phyloP scores from a whole-genome alignment of 305 asterid genomes.

The Fraxinus dipetala region DNA sequence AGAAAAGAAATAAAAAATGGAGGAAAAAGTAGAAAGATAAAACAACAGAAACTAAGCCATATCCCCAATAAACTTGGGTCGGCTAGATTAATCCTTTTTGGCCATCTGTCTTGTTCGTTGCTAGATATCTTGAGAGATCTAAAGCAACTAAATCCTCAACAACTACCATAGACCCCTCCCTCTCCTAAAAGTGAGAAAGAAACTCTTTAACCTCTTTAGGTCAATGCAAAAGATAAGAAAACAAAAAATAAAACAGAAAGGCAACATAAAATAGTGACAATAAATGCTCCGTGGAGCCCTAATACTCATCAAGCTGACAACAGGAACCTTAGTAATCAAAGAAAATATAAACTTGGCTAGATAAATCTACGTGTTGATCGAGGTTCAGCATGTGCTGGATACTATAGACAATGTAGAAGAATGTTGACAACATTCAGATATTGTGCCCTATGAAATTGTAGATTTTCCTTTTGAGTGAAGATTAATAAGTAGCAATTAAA shows the following conservation, averaged over 20 bases:
- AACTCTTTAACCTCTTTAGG: background rate
- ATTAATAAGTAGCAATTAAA: background rate
- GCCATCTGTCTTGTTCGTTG: background rate
- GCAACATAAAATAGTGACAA: background rate
- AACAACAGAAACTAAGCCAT: background rate
- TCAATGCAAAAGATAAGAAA: background rate
- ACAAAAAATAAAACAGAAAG: background rate
- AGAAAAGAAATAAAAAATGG: background rate
- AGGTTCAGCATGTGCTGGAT: background rate
- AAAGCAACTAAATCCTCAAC: background rate
- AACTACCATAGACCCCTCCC: background rate
- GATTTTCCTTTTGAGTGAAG: slow-evolving; percentile 7
- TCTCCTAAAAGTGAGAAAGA: background rate
- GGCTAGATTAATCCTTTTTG: background rate
- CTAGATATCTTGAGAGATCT: background rate
- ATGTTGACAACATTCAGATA: background rate
- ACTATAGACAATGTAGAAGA: slow-evolving; percentile 6
- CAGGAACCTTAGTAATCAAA: background rate
- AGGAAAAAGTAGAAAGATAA: background rate
- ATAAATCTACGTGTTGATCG: background rate
- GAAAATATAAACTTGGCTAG: background rate
- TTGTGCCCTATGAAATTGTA: background rate
- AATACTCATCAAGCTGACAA: slow-evolving; percentile 2
- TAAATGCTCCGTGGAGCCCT: background rate
- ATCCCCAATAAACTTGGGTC: background rate